Percentiles rank a stretch among this genome's conserved stretches.
Conservation (phyloP, 345 rosid genomes). For the Acer saccharum region DNA sequence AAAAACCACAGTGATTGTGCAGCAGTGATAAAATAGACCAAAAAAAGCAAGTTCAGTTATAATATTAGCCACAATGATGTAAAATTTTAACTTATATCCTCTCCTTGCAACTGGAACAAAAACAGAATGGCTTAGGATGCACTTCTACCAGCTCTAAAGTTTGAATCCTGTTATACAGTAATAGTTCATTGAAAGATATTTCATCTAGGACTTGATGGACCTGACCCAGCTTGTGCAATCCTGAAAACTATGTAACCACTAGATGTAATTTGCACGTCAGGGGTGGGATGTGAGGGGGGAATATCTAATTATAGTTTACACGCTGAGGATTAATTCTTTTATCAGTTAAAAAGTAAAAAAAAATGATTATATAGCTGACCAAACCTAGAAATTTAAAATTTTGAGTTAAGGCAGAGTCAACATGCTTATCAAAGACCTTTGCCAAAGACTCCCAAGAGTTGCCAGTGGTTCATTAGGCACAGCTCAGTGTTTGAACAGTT, state of each 20-base stretch:
- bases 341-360: no score
- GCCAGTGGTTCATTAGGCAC: neutral
- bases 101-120: neutral
- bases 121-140: neutral
- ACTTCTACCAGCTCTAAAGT: neutral
- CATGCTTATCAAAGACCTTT: neutral
- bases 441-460: neutral
- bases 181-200: neutral
- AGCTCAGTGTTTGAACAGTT: neutral
- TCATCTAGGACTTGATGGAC: neutral
- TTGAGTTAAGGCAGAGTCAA: neutral
- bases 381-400: neutral
- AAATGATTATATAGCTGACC: no score
- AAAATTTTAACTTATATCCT: no score
- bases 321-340: no score
- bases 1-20: neutral
- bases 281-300: neutral
- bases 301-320: no score
- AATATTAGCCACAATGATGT: neutral
- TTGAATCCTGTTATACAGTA: neutral
- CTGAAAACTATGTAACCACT: neutral
- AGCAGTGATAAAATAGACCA: neutral
- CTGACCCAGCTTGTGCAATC: neutral
- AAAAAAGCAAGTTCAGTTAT: neutral
- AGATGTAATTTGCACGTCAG: neutral